These are phyloP conservation scores for Suaeda aralocaspica DNA, from an alignment of 148 eudicot genomes.

Conservation along the genomic window DNA sequence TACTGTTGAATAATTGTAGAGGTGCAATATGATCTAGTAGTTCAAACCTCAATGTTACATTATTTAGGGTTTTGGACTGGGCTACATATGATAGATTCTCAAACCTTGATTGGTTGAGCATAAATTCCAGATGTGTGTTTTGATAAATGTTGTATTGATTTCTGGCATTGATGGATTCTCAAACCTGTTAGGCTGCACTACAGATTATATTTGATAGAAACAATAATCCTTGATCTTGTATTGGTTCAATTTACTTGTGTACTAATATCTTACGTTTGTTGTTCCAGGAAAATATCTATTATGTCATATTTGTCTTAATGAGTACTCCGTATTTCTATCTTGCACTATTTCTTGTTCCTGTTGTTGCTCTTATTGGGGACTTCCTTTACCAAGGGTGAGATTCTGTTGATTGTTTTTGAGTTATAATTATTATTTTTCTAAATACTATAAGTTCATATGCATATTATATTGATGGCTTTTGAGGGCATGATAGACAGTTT, in stretches of 20 bases:
- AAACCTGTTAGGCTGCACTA: too few relatives aligned
- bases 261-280: constrained; percentile 7
- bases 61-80: not conserved
- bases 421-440: not conserved
- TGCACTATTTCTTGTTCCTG: constrained; percentile 65
- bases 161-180: too few relatives aligned
- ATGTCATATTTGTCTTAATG: constrained; percentile 66
- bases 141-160: too few relatives aligned
- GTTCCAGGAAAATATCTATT: constrained; percentile 67
- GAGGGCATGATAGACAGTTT: too few relatives aligned
- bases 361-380: constrained; percentile 72
- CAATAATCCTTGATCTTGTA: not conserved
- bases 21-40: not conserved
- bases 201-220: too few relatives aligned
- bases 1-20: not conserved
- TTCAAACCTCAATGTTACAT: not conserved
- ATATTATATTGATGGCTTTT: too few relatives aligned
- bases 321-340: constrained; percentile 84
- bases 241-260: constrained; percentile 4
- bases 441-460: too few relatives aligned
- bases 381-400: constrained; percentile 84
- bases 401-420: not conserved
- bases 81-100: not conserved
- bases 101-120: too few relatives aligned
- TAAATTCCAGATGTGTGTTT: too few relatives aligned